Base-by-base conservation (phyloP, 164 flowering plant genomes). In the Liriodendron chinense region DNA sequence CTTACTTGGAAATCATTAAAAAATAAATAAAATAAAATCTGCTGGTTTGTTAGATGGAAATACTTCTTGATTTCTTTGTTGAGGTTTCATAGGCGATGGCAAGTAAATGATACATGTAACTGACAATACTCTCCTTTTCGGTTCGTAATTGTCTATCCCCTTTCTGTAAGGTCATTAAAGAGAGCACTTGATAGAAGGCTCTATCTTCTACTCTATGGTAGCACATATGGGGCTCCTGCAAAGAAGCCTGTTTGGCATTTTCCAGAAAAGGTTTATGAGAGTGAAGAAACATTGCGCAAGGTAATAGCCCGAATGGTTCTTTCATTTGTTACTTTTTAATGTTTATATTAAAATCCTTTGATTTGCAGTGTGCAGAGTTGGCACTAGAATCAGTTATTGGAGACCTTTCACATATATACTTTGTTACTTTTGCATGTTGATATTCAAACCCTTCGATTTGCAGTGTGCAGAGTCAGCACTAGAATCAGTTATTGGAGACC, bases 381-480 rank as follows among this genome's bases (percentile, higher is more conserved):
- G 99, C 99, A 5, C 80, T 96, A 66, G 24, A 88, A 78, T 88
- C 93, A 57, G 91, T 96, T 69, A 73, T 96, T 66, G 99, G 97
- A 74, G 95, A 92, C 75, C 97, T 96, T 72, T 83, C 89, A 1
- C 80, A 92, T 68, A 94, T 97, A 64, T 96, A 94, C 78, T 96
- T 94, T 84, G 97, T 94, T 75, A 5, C 21, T 61, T 26, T 34
- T 25, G 16, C 9, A 43, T 1, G 9, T 49, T 20, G 26, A 23
- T 28, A 63, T 72, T 69, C 23, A 43, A 74, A 63, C 22, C 14
- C 22, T 68, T 68, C 28, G n/a, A 70, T 53, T 77, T 84, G 70
- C 89, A 94, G 99, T 94, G 97, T 88, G 99, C 99, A 69, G 99
- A 96, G 80, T 87, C 93, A 80, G 99, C 99, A 5, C 79, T 96